These are phyloP conservation scores for Mimosa pudica DNA, from an alignment of 306 rosid genomes.

Conservation along the genomic window DNA sequence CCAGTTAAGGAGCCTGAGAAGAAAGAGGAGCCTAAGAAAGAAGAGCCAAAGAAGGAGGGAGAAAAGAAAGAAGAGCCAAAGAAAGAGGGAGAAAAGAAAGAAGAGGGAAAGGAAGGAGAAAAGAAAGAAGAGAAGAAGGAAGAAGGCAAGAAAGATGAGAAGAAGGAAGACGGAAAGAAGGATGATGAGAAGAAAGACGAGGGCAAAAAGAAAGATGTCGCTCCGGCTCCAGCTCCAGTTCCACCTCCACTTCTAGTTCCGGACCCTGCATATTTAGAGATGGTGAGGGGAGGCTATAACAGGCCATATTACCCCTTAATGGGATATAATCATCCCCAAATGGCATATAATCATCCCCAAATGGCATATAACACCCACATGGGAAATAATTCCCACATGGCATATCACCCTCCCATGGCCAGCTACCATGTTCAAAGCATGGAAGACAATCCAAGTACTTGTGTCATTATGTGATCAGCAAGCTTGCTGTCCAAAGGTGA, in stretches of 20 bases:
- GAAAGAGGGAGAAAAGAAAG: constrained; percentile 50
- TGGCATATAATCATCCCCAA: constrained; percentile 65
- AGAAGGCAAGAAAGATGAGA: constrained; percentile 38
- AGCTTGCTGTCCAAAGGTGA: constrained; percentile 22
- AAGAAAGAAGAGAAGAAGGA: constrained; percentile 53
- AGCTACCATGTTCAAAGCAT: constrained; percentile 74
- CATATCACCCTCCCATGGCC: constrained; percentile 67
- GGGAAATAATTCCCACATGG: constrained; percentile 31
- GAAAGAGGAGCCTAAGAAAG: constrained; percentile 83
- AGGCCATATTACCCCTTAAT: constrained; percentile 61
- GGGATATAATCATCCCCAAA: constrained; percentile 63
- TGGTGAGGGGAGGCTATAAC: constrained; percentile 44
- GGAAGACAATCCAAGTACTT: constrained; percentile 93
- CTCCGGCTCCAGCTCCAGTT: not conserved
- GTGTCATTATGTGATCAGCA: constrained; percentile 59
- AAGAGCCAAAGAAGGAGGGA: constrained; percentile 62
- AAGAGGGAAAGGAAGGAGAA: constrained; percentile 53
- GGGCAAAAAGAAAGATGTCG: constrained; percentile 5
- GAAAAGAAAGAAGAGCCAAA: constrained; percentile 54
- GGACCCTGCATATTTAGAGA: constrained; percentile 64
- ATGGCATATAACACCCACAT: constrained; percentile 72
- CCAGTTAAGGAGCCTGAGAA: constrained; percentile 85
- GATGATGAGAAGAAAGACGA: constrained; percentile 44
- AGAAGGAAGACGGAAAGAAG: constrained; percentile 32
- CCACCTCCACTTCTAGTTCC: constrained; percentile 34